Evolutionary conservation across 2,329 filamentous ascomycete species (phyloP), one percentile per base, ranked within the genome.

Genomic region (Trichoderma gracile): DNA sequence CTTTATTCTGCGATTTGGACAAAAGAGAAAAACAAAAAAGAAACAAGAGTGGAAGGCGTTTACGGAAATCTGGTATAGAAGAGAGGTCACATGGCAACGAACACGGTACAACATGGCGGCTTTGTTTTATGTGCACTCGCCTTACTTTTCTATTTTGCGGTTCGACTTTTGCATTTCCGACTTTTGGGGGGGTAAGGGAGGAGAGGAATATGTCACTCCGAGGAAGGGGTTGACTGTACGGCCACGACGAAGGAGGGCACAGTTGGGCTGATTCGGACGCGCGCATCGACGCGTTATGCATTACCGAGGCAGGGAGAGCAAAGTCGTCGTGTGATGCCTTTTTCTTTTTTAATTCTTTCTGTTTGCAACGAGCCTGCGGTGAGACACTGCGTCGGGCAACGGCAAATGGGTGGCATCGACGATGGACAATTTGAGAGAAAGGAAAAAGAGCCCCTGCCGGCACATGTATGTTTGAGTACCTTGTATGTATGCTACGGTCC

Each of bases 51-150:
- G 55, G 55, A 63, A 59, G 66, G 64, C 64, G 64, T 66, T 66
- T 30, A 65, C 52, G 64, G 58, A 60, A 63, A 67, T 43, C 30
- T 66, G 54, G 60, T 63, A 67, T 67, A 67, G 66, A 67, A 52
- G 65, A 66, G 64, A 64, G 64, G 66, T 67, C 66, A 66, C 33
- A 57, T 67, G 60, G 60, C 64, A 63, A 66, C 53, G 64, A 66
- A 63, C 27, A 63, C 50, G 64, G 64, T 56, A 58, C 47, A 63
- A 61, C 59, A 64, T 66, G 64, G 55, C 47, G 53, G 53, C 60
- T 56, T 38, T 63, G 58, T 65, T 65, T 65, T 50, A 54, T 47
- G 50, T 46, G 50, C 38, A 47, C 52, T 47, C 50, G 9, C 47
- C 49, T 47, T n/a, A n/a, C n/a, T 49, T 38, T 38, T 33, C 27